phyloP scores from a whole-genome alignment of 2,329 filamentous ascomycete species.

The Elsinoe arachidis region DNA sequence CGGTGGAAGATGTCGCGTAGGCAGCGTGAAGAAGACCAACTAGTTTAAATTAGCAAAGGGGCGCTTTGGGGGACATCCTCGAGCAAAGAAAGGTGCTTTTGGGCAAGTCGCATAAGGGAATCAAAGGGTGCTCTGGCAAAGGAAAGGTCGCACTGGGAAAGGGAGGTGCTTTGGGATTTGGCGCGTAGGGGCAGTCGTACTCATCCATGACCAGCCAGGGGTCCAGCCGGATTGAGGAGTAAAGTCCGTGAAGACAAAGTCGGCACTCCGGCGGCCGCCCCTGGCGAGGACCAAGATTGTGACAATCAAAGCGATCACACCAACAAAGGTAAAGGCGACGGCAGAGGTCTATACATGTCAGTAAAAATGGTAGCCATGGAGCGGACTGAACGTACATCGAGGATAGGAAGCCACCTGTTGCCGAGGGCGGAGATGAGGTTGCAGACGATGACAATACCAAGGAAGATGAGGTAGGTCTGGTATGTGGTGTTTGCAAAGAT shows the following conservation, averaged over 20 bases:
- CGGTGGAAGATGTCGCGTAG: conserved; percentile 66
- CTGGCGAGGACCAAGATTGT: conserved; percentile 58
- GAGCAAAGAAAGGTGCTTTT: background rate
- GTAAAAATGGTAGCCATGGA: conserved; percentile 12
- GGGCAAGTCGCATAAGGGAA: background rate
- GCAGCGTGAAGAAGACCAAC: conserved; percentile 64
- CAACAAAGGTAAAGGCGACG: conserved; percentile 66
- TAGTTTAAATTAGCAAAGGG: conserved; percentile 22
- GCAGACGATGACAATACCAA: conserved; percentile 41
- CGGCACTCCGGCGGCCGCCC: conserved; percentile 54
- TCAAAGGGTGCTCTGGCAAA: background rate
- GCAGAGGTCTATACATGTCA: conserved; percentile 50
- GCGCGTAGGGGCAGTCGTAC: conserved; percentile 5
- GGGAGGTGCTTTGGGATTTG: conserved; percentile 4
- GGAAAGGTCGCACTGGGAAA: background rate
- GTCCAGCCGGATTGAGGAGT: conserved; percentile 61
- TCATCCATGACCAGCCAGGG: conserved; percentile 57
- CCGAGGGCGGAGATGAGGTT: conserved; percentile 45
- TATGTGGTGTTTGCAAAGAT: conserved; percentile 37
- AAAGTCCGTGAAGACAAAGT: conserved; percentile 60
- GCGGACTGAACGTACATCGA: conserved; percentile 52
- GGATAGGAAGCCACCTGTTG: conserved; percentile 46
- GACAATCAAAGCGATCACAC: conserved; percentile 57
- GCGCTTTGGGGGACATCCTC: background rate
- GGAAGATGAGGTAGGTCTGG: conserved; percentile 42